A percentile compares a stretch with the other conserved stretches of the same genome.
Conservation (phyloP, 1,284 basidiomycete genomes). For the Ustilago xerochloae region DNA sequence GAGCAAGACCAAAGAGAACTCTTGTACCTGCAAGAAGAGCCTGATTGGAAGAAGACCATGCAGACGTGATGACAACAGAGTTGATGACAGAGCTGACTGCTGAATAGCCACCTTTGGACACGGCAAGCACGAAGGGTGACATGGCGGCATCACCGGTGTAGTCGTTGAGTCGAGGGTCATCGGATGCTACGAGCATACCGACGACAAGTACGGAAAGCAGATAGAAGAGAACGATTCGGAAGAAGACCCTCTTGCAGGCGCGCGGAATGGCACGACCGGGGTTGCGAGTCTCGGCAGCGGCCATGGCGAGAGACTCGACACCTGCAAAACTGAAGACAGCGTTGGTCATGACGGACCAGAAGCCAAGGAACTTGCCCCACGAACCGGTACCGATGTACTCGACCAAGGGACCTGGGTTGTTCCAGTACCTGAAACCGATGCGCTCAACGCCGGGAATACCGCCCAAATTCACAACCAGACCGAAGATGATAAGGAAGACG, state of each 20-base stretch:
- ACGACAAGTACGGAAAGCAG: constrained; percentile 72
- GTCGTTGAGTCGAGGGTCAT: constrained; percentile 45
- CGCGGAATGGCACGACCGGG: constrained; percentile 47
- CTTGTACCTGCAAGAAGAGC: constrained; percentile 84
- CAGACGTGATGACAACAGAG: constrained; percentile 79
- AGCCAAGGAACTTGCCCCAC: constrained; percentile 72
- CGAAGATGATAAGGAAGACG: constrained; percentile 52
- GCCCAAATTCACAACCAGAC: constrained; percentile 51
- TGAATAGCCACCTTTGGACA: constrained; percentile 66
- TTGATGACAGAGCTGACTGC: constrained; percentile 74
- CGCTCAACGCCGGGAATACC: constrained; percentile 45
- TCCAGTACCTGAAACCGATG: constrained; percentile 62
- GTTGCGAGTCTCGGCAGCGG: constrained; percentile 54
- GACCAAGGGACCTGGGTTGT: constrained; percentile 69
- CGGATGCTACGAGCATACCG: constrained; percentile 80
- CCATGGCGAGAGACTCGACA: constrained; percentile 74
- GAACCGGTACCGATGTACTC: constrained; percentile 71
- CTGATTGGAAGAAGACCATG: constrained; percentile 85
- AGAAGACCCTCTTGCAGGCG: constrained; percentile 74
- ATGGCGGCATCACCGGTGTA: constrained; percentile 41
- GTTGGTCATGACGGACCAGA: constrained; percentile 60
- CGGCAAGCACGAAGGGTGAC: constrained; percentile 68
- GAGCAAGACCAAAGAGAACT: constrained; percentile 78
- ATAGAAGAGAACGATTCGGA: constrained; percentile 80
- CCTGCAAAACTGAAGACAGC: constrained; percentile 84